phyloP scores from a whole-genome alignment of 495 filamentous ascomycete genomes.

The Aspergillus nanangensis region DNA sequence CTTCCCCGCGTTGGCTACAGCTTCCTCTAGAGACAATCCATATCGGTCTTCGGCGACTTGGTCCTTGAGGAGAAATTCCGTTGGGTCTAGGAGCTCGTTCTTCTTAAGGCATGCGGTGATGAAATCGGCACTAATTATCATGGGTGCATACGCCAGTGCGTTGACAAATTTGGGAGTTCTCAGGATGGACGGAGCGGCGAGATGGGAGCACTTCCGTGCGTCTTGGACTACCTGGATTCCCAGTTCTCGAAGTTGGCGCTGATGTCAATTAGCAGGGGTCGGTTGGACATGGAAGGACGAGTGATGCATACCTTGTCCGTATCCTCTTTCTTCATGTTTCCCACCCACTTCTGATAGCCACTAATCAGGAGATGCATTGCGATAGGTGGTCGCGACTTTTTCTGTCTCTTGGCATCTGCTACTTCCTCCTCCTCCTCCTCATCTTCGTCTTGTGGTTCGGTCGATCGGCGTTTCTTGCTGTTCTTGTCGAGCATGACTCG shows the following conservation, averaged over 20 bases:
- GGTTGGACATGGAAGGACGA: constrained; percentile 16
- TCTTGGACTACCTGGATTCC: constrained; percentile 79
- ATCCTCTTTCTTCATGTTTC: constrained; percentile 64
- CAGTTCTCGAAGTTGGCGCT: constrained; percentile 79
- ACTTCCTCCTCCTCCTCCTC: constrained; percentile 49
- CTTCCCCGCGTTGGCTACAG: constrained; percentile 60
- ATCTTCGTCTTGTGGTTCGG: constrained; percentile 44
- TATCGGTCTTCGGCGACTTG: constrained; percentile 63
- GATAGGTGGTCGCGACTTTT: constrained; percentile 55
- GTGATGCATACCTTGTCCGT: constrained; percentile 64
- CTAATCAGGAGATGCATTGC: constrained; percentile 72
- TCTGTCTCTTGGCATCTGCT: constrained; percentile 55
- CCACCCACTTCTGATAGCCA: constrained; percentile 73
- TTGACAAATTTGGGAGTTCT: constrained; percentile 91
- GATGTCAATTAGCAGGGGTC: too few species aligned
- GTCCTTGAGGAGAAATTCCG: constrained; percentile 65
- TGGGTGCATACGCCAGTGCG: constrained; percentile 72
- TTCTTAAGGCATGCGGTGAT: constrained; percentile 66
- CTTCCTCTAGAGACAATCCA: constrained; percentile 60
- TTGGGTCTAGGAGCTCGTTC: constrained; percentile 53
- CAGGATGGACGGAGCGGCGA: constrained; percentile 81
- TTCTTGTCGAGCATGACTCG: constrained; percentile 24
- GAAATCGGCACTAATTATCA: constrained; percentile 71
- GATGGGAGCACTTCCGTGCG: constrained; percentile 69
- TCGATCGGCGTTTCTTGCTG: constrained; percentile 36